Evolutionary conservation across 495 filamentous ascomycete genomes (phyloP).

Genomic region (Xylaria telfairii): DNA sequence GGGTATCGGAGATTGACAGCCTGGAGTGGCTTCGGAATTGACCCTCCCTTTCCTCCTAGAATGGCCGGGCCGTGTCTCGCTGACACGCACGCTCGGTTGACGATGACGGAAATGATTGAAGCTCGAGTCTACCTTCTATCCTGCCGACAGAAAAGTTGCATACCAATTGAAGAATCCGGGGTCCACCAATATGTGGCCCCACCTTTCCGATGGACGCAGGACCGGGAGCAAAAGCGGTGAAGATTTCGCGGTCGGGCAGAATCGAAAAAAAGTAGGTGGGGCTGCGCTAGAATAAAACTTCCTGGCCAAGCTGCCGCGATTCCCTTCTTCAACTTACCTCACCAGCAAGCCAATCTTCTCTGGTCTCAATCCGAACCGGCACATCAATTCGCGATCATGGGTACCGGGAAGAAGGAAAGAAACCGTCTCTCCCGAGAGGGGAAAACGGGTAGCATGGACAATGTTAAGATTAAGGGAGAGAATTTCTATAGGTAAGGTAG

Average conservation of each 20-base stretch:
- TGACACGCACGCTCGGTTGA: background rate
- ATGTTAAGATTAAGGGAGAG: conserved; percentile 93
- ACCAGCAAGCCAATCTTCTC: conserved; percentile 15
- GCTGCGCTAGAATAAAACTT: conserved; percentile 23
- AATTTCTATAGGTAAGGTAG: conserved; percentile 78
- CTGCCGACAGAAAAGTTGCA: conserved; percentile 10
- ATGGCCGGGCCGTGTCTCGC: background rate
- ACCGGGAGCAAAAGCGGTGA: conserved; percentile 19
- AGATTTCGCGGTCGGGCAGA: background rate
- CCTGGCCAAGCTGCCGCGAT: conserved; percentile 7
- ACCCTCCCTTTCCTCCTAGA: background rate
- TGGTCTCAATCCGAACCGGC: background rate
- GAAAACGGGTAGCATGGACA: conserved; percentile 80
- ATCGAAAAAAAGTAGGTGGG: conserved; percentile 31
- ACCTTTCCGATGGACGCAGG: background rate
- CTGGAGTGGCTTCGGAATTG: background rate
- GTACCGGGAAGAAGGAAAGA: conserved; percentile 93
- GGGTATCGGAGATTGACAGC: background rate
- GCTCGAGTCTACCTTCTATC: conserved; percentile 5
- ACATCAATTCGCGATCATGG: conserved; percentile 64
- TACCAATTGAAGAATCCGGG: conserved; percentile 20
- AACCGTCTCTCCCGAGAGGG: conserved; percentile 78
- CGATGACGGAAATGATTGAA: background rate
- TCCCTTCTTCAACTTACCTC: conserved; percentile 17
- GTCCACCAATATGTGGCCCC: background rate